These are phyloP conservation scores for Aspergillus uvarum DNA, from an alignment of 2,329 filamentous ascomycete species.

Conservation along the genomic window DNA sequence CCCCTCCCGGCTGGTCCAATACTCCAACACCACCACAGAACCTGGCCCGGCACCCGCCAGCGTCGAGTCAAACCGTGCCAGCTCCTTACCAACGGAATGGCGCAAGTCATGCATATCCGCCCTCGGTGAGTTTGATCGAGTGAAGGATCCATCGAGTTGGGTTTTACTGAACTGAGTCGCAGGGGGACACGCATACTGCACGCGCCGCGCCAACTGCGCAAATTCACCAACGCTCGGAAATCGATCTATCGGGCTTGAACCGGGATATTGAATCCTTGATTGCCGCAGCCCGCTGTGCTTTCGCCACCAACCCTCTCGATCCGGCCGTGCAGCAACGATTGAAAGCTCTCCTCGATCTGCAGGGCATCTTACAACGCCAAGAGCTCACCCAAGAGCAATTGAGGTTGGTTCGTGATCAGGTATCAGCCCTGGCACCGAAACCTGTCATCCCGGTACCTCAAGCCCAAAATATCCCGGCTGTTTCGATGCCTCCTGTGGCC, in stretches of 20 bases:
- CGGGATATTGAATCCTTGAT: constrained; percentile 81
- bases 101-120: constrained; percentile 26
- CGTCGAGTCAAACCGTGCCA: constrained; percentile 22
- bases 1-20: constrained; percentile 64
- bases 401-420: constrained; percentile 79
- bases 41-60: constrained; percentile 43
- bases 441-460: constrained; percentile 21
- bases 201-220: constrained; percentile 31
- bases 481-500: constrained; percentile 41
- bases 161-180: constrained; percentile 12
- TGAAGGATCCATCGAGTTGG: background rate
- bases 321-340: constrained; percentile 72
- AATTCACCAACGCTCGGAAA: constrained; percentile 37
- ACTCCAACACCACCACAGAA: constrained; percentile 70
- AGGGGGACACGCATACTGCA: constrained; percentile 19
- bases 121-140: constrained; percentile 19
- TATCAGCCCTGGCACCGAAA: constrained; percentile 67
- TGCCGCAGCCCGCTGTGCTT: constrained; percentile 67
- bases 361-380: constrained; percentile 74
- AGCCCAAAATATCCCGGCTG: constrained; percentile 19
- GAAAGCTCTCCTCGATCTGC: constrained; percentile 81
- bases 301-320: constrained; percentile 75
- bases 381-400: constrained; percentile 78
- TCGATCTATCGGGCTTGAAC: constrained; percentile 70
- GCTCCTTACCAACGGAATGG: constrained; percentile 33